phyloP scores from a whole-genome alignment of 2,329 filamentous ascomycete species.

The Penicillium sp. region DNA sequence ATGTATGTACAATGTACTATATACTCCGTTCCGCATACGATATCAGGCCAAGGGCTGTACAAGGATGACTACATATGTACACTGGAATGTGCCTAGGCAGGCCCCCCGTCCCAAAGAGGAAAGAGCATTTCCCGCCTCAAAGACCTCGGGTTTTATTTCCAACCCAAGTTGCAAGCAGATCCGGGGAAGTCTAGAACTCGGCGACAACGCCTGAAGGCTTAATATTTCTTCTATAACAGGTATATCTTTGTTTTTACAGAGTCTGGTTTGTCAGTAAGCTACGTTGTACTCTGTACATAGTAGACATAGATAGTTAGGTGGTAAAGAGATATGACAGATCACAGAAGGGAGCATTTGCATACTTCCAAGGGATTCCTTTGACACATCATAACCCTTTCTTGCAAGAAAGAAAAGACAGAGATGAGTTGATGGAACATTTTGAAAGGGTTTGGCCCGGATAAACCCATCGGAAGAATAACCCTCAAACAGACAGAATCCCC shows the following conservation, averaged over 20 bases:
- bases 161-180: background rate
- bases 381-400: background rate
- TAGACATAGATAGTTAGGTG: background rate
- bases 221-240: background rate
- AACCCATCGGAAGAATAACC: constrained; percentile 17
- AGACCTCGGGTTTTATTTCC: background rate
- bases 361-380: background rate
- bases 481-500: constrained; percentile 19
- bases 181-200: background rate
- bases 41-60: background rate
- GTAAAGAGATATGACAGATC: background rate
- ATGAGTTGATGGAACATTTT: background rate
- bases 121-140: background rate
- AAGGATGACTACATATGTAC: background rate
- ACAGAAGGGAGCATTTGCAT: background rate
- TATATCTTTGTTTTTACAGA: background rate
- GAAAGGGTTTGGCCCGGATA: constrained; percentile 12
- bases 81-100: background rate
- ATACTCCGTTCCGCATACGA: too few species aligned
- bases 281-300: background rate
- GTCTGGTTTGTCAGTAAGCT: background rate
- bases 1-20: too few species aligned
- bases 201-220: background rate
- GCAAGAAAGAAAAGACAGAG: background rate
- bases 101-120: background rate